A percentile compares a stretch with the other conserved stretches of the same genome.
phyloP scores from a whole-genome alignment of 1,284 basidiomycete species.

The Schizopora paradoxa region DNA sequence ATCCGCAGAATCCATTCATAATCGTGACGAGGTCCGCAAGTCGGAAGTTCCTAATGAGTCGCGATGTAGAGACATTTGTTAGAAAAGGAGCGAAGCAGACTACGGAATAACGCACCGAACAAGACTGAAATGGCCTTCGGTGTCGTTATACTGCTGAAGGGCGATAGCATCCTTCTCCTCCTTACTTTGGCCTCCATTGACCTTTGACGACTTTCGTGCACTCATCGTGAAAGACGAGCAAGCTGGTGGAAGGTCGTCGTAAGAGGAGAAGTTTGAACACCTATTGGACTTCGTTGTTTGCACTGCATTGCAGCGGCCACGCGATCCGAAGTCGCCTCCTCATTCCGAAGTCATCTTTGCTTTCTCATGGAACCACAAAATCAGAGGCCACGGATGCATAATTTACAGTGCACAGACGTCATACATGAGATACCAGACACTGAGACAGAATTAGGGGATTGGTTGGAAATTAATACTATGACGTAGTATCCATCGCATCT shows the following conservation, averaged over 20 bases:
- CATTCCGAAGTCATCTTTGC: not conserved
- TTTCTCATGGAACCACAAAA: not conserved
- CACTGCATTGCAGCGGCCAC: too few relatives aligned
- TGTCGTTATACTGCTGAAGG: conserved; percentile 82
- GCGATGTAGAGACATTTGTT: not conserved
- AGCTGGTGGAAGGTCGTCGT: not conserved
- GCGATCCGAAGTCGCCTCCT: not conserved
- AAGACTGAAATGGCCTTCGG: conserved; percentile 91
- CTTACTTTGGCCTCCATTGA: conserved; percentile 18
- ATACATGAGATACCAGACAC: not conserved
- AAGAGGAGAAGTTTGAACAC: not conserved
- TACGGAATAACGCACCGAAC: conserved; percentile 61
- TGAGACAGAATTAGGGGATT: not conserved
- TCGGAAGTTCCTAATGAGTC: conserved; percentile 84
- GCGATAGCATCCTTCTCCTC: conserved; percentile 41
- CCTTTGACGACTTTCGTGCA: conserved; percentile 26
- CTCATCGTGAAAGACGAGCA: conserved; percentile 24
- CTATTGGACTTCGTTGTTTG: too few relatives aligned
- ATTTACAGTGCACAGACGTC: not conserved
- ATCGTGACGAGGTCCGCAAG: conserved; percentile 98
- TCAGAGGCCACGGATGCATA: not conserved
- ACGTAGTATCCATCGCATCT: conserved; percentile 7
- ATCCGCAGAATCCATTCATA: conserved; percentile 98
- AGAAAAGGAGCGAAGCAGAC: too few relatives aligned
- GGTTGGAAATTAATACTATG: not conserved